A percentile compares a stretch with the other conserved stretches of the same genome.
These are phyloP conservation scores for Ramaria rubella DNA, from an alignment of 768 basidiomycete genomes.

Conservation along the genomic window DNA sequence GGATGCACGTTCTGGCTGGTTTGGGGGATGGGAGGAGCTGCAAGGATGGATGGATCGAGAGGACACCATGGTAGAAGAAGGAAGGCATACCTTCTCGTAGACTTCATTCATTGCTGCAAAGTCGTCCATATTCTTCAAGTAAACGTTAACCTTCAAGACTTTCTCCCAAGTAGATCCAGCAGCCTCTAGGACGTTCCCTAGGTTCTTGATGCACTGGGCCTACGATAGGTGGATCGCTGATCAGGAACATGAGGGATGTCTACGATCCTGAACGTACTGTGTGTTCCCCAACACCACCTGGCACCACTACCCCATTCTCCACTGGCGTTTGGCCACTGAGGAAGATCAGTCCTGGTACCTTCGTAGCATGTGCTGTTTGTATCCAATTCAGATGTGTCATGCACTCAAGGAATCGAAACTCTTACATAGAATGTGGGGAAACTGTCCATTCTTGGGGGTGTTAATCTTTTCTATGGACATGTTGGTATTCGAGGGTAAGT, in stretches of 20 bases:
- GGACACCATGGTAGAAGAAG: background rate
- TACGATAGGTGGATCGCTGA: slow-evolving; percentile 23
- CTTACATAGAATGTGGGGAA: slow-evolving; percentile 46
- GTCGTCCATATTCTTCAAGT: slow-evolving; percentile 54
- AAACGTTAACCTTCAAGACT: slow-evolving; percentile 48
- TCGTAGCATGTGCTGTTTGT: slow-evolving; percentile 46
- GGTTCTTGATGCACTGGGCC: slow-evolving; percentile 53
- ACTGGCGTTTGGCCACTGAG: slow-evolving; percentile 55
- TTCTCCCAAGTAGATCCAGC: slow-evolving; percentile 57
- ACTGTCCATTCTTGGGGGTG: slow-evolving; percentile 36
- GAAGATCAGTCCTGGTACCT: slow-evolving; percentile 52
- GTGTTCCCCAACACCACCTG: slow-evolving; percentile 53
- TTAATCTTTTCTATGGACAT: slow-evolving; percentile 55
- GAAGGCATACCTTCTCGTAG: slow-evolving; percentile 41
- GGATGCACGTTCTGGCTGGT: slow-evolving; percentile 71
- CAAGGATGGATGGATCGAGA: background rate
- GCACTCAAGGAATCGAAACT: slow-evolving; percentile 16
- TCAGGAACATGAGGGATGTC: background rate
- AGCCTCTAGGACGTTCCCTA: slow-evolving; percentile 45
- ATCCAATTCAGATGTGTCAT: background rate
- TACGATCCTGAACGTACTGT: slow-evolving; percentile 33
- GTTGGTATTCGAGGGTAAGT: slow-evolving; percentile 19
- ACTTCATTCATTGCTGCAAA: slow-evolving; percentile 51
- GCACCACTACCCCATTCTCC: slow-evolving; percentile 42
- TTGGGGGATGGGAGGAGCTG: slow-evolving; percentile 49